Base-by-base conservation (phyloP, 306 rosid species). In the Cicer judaicum region DNA sequence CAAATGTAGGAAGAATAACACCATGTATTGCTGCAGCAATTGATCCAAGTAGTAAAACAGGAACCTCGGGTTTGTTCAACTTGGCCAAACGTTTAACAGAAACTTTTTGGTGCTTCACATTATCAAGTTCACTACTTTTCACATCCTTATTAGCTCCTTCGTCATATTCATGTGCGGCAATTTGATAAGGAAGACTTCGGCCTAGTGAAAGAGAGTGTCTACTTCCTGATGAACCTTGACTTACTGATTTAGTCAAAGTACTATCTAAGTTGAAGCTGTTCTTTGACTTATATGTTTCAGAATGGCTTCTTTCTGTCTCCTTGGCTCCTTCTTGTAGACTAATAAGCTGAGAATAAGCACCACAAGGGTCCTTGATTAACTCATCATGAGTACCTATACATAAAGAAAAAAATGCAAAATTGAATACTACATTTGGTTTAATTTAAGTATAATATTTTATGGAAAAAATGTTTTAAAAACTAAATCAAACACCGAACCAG, bases 261-360 rank as follows among this genome's bases (percentile, higher is more conserved):
- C 24, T 79, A 47, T 86, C 82, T 63, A 54, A 29, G 12, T 78
- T 64, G 2, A 84, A 68, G 70, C 75, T 63, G 21, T 36, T 63
- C 12, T 12, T 57, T 36, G 76, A 13, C 61, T 16, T 73, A n/a
- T 83, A 77, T 8, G 47, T 53, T 52, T 76, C 87, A 40, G 60
- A 29, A 44, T 0, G 54, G 10, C 53, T 6, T 24, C 10, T 68
- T 50, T 84, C 81, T n/a, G 79, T 66, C 74, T 63, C 79, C 18
- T 53, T 62, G 0, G 70, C 48, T 74, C 91, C 85, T 78, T 83
- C 88, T 79, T 93, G 98, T n/a, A 93, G 80, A 52, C 85, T 88
- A 72, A 91, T 49, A 61, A 93, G 89, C 68, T 91, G 98, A 29
- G 89, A 85, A 75, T 91, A 93, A 70, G 93, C 92, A 34, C 98